Conservation (phyloP, 495 filamentous ascomycete genomes). For the Hypoxylon cercidicola region DNA sequence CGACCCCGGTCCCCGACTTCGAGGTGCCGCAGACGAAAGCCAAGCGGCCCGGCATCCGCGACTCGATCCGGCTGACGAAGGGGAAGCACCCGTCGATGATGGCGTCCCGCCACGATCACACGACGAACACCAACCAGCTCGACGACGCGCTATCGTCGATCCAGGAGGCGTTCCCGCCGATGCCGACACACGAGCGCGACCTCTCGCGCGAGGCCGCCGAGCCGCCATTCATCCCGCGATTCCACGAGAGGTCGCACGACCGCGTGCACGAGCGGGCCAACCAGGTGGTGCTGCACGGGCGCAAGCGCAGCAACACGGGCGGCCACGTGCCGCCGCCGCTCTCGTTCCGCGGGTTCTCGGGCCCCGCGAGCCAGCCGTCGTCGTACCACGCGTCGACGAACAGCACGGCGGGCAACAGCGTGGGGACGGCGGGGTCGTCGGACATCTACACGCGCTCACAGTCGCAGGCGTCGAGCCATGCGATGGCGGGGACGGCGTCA, state of each 20-base stretch:
- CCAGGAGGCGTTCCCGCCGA: slow-evolving; percentile 35
- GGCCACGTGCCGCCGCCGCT: slow-evolving; percentile 71
- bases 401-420: slow-evolving; percentile 62
- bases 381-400: slow-evolving; percentile 58
- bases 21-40: slow-evolving; percentile 56
- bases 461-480: slow-evolving; percentile 49
- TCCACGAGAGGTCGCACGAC: slow-evolving; percentile 61
- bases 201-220: slow-evolving; percentile 68
- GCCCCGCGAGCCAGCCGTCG: slow-evolving; percentile 59
- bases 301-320: slow-evolving; percentile 87
- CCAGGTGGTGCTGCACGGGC: slow-evolving; percentile 65
- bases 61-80: slow-evolving; percentile 91
- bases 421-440: slow-evolving; percentile 66
- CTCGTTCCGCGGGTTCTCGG: slow-evolving; percentile 80
- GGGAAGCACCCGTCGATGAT: slow-evolving; percentile 68
- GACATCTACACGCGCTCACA: slow-evolving; percentile 60
- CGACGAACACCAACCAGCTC: slow-evolving; percentile 25
- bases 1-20: slow-evolving; percentile 59
- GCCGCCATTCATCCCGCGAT: slow-evolving; percentile 82
- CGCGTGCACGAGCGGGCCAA: slow-evolving; percentile 57
- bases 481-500: slow-evolving; percentile 33
- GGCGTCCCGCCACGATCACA: slow-evolving; percentile 36
- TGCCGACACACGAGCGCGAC: slow-evolving; percentile 51
- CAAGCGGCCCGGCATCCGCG: slow-evolving; percentile 75
- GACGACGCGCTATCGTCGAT: slow-evolving; percentile 34